A percentile compares a stretch with the other conserved stretches of the same genome.
These are phyloP conservation scores for Hymenoscyphus albidus DNA, from an alignment of 2,329 filamentous ascomycete species.

Conservation along the genomic window DNA sequence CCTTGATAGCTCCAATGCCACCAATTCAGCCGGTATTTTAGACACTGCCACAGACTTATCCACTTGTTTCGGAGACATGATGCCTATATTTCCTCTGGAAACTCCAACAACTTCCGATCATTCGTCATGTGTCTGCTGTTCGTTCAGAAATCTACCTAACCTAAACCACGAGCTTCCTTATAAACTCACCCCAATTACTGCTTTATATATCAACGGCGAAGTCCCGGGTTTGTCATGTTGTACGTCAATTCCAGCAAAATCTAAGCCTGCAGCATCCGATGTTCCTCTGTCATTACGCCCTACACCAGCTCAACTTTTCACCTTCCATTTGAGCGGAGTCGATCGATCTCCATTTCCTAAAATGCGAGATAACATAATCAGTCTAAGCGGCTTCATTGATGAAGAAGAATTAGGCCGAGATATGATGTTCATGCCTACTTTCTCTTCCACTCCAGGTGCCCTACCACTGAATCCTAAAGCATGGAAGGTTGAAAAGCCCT, in stretches of 20 bases:
- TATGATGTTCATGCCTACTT: constrained; percentile 11
- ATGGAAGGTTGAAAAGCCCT: constrained; percentile 6
- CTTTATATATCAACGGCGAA: constrained; percentile 15
- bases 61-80: not conserved
- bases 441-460: constrained; percentile 2
- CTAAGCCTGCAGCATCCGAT: constrained; percentile 3
- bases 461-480: constrained; percentile 4
- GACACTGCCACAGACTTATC: not conserved
- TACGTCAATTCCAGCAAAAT: constrained; percentile 4
- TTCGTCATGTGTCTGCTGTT: not conserved
- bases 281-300: constrained; percentile 16
- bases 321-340: constrained; percentile 19
- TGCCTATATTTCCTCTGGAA: not conserved
- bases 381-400: constrained; percentile 5
- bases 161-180: not conserved
- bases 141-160: not conserved
- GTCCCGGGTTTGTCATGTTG: constrained; percentile 18
- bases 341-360: constrained; percentile 20
- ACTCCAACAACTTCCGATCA: not conserved
- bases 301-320: constrained; percentile 11
- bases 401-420: constrained; percentile 17
- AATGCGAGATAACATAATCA: constrained; percentile 20
- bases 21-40: not conserved
- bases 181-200: not conserved
- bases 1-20: not conserved